Percentiles rank a stretch among this genome's conserved stretches.
Evolutionary conservation across 805 yeast genomes (phyloP).

Genomic region (Yamadazyma tumulicola): DNA sequence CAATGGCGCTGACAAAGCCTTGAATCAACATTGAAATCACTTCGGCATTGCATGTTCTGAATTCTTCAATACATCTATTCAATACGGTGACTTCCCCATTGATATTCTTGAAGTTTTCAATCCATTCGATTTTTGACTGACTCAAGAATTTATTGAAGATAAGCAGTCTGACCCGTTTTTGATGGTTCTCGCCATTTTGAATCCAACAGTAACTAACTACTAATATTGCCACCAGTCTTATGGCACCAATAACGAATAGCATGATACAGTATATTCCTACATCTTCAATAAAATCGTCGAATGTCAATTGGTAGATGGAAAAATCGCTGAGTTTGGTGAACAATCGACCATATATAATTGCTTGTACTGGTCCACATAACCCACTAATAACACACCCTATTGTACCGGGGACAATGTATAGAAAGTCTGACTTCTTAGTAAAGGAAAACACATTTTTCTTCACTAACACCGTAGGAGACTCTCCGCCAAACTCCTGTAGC

Average conservation of each 20-base stretch:
- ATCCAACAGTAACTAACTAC: constrained; percentile 59
- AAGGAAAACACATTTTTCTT: constrained; percentile 15
- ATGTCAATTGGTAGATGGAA: constrained; percentile 26
- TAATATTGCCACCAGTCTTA: constrained; percentile 42
- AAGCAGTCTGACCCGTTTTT: constrained; percentile 47
- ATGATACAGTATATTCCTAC: constrained; percentile 25
- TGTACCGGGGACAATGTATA: constrained; percentile 19
- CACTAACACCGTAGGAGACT: not conserved
- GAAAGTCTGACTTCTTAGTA: constrained; percentile 14
- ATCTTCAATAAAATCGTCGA: constrained; percentile 21
- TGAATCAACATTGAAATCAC: constrained; percentile 56
- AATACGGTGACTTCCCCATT: constrained; percentile 64
- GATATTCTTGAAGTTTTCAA: constrained; percentile 51
- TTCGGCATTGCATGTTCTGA: constrained; percentile 65
- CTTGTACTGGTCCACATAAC: constrained; percentile 54
- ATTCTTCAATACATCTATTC: constrained; percentile 72
- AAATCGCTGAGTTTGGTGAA: constrained; percentile 39
- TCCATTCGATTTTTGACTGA: constrained; percentile 53
- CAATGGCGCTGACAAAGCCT: constrained; percentile 48
- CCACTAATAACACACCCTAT: constrained; percentile 50
- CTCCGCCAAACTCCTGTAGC: not conserved
- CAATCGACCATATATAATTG: constrained; percentile 64
- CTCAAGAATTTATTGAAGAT: constrained; percentile 45
- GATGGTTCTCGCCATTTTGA: constrained; percentile 69
- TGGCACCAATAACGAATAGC: constrained; percentile 32